Conservation (phyloP, 352 stramenopile genomes). For the Globisporangium iwayamae region DNA sequence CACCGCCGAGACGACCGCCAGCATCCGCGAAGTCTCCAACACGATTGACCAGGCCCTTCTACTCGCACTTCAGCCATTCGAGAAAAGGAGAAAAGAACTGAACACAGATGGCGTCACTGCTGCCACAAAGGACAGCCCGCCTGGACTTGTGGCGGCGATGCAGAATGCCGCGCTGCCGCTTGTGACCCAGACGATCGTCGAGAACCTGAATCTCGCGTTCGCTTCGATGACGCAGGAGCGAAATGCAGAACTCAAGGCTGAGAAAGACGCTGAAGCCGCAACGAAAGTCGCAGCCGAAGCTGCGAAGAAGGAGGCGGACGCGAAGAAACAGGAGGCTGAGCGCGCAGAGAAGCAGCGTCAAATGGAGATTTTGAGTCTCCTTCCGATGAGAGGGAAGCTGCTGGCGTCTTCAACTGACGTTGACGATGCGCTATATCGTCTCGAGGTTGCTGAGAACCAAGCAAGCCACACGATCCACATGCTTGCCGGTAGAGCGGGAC, state of each 20-base stretch:
- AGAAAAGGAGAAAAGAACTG: conserved; percentile 31
- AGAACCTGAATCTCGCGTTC: conserved; percentile 41
- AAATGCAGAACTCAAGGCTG: conserved; percentile 33
- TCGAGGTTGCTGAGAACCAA: conserved; percentile 30
- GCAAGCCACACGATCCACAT: conserved; percentile 2
- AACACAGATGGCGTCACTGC: conserved; percentile 23
- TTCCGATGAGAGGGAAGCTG: conserved; percentile 44
- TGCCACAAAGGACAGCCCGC: conserved; percentile 6
- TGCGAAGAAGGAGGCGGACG: conserved; percentile 36
- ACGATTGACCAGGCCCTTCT: conserved; percentile 43
- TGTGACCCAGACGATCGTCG: conserved; percentile 38
- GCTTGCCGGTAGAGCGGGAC: neutral
- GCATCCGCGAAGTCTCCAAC: conserved; percentile 33
- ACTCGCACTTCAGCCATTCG: conserved; percentile 49
- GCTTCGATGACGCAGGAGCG: conserved; percentile 29
- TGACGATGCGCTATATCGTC: conserved; percentile 33
- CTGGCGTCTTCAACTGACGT: conserved; percentile 41
- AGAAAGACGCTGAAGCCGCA: conserved; percentile 20
- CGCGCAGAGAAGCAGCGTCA: conserved; percentile 28
- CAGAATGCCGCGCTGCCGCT: conserved; percentile 22
- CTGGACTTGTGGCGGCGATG: neutral
- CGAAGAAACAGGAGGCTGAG: conserved; percentile 34
- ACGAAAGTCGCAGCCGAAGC: conserved; percentile 35
- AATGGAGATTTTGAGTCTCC: conserved; percentile 38
- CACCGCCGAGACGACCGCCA: conserved; percentile 17